Conservation (phyloP, 2,329 filamentous ascomycete species). For the Xylariaceae sp. region DNA sequence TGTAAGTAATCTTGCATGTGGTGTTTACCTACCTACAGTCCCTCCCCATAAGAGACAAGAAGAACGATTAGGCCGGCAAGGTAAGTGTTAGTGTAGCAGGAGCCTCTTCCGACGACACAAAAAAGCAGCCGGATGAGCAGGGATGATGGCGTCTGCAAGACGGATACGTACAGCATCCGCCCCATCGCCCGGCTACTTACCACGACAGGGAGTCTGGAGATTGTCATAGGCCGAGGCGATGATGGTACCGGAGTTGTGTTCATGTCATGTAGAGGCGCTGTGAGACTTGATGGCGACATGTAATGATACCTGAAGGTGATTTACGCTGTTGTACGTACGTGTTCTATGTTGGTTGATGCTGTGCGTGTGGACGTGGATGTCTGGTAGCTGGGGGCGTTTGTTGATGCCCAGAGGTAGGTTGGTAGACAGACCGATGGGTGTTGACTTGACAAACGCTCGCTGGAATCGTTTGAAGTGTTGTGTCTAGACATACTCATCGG, state of each 20-base stretch:
- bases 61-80: constrained; percentile 8
- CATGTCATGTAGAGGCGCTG: too few species aligned
- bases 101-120: constrained; percentile 18
- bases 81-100: constrained; percentile 10
- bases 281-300: constrained; percentile 15
- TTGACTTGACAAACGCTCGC: background rate
- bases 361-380: background rate
- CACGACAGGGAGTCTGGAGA: background rate
- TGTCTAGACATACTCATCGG: too few species aligned
- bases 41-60: constrained; percentile 7
- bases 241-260: background rate
- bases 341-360: too few species aligned
- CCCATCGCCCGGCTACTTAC: constrained; percentile 16
- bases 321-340: constrained; percentile 6
- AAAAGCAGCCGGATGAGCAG: constrained; percentile 8
- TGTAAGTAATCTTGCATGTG: constrained; percentile 10
- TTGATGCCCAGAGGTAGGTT: constrained; percentile 11
- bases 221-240: constrained; percentile 3
- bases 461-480: too few species aligned
- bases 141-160: constrained; percentile 17
- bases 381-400: background rate
- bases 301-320: constrained; percentile 10
- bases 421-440: constrained; percentile 3
- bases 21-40: background rate
- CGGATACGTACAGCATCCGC: constrained; percentile 14